Conservation (phyloP, 169 alveolate genomes). For the Babesia sp. region DNA sequence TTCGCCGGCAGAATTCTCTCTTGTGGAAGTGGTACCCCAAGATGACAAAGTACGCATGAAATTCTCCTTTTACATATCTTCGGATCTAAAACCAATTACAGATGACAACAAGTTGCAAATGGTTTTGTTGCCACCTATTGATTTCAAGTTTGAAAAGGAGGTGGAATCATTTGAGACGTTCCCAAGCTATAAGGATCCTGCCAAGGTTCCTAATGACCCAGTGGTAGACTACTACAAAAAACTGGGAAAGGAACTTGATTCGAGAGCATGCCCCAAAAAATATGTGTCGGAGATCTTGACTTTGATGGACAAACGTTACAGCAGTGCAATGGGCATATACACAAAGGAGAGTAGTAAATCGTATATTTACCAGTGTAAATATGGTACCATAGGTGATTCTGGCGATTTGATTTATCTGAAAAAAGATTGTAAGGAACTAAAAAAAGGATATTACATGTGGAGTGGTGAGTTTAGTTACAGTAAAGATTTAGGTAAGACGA, state of each 20-base stretch:
- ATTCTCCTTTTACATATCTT: neutral
- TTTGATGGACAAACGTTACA: neutral
- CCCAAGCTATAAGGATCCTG: neutral
- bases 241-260: neutral
- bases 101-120: neutral
- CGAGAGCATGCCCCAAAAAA: neutral
- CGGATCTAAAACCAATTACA: neutral
- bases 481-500: neutral
- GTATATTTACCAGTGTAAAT: neutral
- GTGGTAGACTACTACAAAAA: neutral
- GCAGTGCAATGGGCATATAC: neutral
- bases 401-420: neutral
- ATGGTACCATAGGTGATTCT: neutral
- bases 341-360: neutral
- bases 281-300: neutral
- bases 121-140: neutral
- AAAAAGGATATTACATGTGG: constrained; percentile 3
- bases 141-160: neutral
- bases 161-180: neutral
- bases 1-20: neutral
- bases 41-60: neutral
- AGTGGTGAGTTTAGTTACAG: neutral
- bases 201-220: neutral
- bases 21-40: neutral
- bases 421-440: neutral